Conservation (phyloP, 257 asterid species). For the Apocynum venetum region DNA sequence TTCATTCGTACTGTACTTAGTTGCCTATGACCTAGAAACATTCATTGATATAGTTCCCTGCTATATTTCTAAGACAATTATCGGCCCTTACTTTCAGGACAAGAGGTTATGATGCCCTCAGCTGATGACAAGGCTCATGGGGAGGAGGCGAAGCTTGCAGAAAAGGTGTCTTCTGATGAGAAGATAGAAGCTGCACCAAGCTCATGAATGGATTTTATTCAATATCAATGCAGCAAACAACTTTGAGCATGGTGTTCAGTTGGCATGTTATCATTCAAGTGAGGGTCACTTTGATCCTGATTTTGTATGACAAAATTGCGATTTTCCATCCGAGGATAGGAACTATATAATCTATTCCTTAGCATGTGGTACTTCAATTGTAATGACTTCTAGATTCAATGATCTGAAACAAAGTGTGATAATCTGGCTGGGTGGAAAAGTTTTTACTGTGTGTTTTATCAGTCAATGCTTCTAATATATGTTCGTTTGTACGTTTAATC, state of each 20-base stretch:
- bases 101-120: constrained; percentile 45
- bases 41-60: background rate
- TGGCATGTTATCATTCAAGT: background rate
- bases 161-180: constrained; percentile 34
- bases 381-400: background rate
- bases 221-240: background rate
- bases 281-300: constrained; percentile 6
- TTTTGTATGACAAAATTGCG: background rate
- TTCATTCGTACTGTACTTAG: too few species aligned
- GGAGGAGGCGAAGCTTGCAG: constrained; percentile 18
- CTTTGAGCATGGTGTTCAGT: background rate
- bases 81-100: constrained; percentile 10
- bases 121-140: constrained; percentile 27
- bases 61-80: background rate
- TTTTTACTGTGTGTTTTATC: background rate
- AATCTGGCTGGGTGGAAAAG: background rate
- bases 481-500: too few species aligned
- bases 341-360: background rate
- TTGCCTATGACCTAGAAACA: too few species aligned
- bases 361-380: background rate
- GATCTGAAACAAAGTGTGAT: background rate
- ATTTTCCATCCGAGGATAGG: background rate
- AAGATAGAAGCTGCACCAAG: constrained; percentile 35
- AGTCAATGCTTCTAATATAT: background rate
- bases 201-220: constrained; percentile 26